phyloP scores from a whole-genome alignment of 345 rosid species.

The Passiflora organensis region DNA sequence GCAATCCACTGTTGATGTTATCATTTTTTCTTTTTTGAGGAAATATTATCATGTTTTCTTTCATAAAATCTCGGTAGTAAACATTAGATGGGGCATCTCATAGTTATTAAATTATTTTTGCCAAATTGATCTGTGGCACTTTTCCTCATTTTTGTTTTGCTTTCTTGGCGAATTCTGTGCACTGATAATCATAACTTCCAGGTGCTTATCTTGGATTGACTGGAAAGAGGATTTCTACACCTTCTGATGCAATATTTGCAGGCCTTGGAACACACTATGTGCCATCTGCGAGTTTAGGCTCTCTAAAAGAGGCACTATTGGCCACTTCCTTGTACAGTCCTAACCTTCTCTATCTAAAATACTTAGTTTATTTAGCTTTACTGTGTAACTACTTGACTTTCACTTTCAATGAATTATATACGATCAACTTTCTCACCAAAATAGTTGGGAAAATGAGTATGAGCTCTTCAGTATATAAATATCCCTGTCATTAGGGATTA shows the following conservation, averaged over 20 bases:
- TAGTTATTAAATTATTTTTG: background rate
- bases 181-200: constrained; percentile 26
- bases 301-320: constrained; percentile 68
- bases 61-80: background rate
- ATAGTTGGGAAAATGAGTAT: too few species aligned
- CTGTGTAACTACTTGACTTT: background rate
- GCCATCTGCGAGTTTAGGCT: constrained; percentile 56
- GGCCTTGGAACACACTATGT: constrained; percentile 89
- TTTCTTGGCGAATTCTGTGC: background rate
- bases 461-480: too few species aligned
- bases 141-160: background rate
- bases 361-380: constrained; percentile 1
- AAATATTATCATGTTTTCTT: too few species aligned
- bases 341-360: background rate
- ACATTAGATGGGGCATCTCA: background rate
- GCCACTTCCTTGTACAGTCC: constrained; percentile 49
- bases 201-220: constrained; percentile 94
- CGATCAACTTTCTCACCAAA: too few species aligned
- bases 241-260: constrained; percentile 74
- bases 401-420: too few species aligned
- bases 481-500: too few species aligned
- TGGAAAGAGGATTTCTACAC: constrained; percentile 75
- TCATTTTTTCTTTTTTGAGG: too few species aligned
- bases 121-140: background rate
- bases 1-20: too few species aligned